phyloP scores from a whole-genome alignment of 148 eudicot species.

The Limonium bicolor region DNA sequence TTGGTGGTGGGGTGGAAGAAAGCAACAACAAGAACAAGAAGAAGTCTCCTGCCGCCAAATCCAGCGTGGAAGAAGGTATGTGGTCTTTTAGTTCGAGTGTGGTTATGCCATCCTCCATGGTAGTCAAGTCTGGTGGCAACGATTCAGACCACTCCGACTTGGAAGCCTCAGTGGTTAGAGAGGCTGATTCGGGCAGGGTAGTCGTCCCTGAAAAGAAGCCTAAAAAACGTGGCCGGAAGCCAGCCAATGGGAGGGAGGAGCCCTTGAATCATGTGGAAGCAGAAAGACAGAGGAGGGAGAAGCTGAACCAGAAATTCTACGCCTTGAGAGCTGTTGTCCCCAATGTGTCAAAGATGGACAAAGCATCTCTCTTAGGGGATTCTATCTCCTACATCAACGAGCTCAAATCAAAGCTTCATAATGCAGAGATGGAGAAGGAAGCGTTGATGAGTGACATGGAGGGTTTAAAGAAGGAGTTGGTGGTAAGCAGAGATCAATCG shows the following conservation, averaged over 20 bases:
- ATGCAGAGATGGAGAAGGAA: slow-evolving; percentile 35
- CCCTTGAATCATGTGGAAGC: slow-evolving; percentile 94
- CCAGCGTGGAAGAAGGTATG: slow-evolving; percentile 73
- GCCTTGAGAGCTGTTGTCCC: slow-evolving; percentile 83
- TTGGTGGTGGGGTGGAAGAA: no score
- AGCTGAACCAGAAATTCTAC: slow-evolving; percentile 84
- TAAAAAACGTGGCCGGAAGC: slow-evolving; percentile 73
- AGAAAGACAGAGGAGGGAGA: slow-evolving; percentile 84
- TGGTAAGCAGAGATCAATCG: slow-evolving; percentile 13
- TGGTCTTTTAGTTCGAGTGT: slow-evolving; percentile 63
- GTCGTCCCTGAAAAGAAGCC: slow-evolving; percentile 67
- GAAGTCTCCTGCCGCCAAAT: slow-evolving; percentile 39
- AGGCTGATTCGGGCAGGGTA: slow-evolving; percentile 50
- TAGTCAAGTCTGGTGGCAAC: slow-evolving; percentile 18
- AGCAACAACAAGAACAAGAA: slow-evolving; percentile 33
- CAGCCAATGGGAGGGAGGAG: slow-evolving; percentile 92
- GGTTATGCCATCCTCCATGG: slow-evolving; percentile 28
- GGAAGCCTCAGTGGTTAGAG: slow-evolving; percentile 56
- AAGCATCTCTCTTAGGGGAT: slow-evolving; percentile 83
- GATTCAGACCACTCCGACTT: slow-evolving; percentile 69
- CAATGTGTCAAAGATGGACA: slow-evolving; percentile 95
- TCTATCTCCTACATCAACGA: slow-evolving; percentile 79
- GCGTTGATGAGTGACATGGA: slow-evolving; percentile 28
- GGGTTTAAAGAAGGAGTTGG: slow-evolving; percentile 40
- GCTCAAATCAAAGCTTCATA: slow-evolving; percentile 41